Evolutionary conservation across 2,329 filamentous ascomycete genomes (phyloP), one percentile per base, ranked within the genome.

Genomic region (Diaporthe eres): DNA sequence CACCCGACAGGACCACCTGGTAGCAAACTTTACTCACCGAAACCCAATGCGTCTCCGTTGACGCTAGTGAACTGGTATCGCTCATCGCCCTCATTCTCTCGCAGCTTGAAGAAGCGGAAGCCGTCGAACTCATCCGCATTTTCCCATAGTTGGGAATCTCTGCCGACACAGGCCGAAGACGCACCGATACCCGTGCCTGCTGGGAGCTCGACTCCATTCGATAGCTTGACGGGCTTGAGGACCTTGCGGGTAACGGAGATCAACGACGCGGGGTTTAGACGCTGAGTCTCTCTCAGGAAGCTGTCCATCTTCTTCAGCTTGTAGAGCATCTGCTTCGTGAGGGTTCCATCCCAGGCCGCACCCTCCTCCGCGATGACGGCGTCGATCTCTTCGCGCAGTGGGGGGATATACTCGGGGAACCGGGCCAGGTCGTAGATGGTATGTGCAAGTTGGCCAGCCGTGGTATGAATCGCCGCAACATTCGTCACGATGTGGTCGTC

Each of bases 391-490:
- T 55, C 1, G 53, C 25, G n/a, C n/a, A 55, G 25, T 17, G 25
- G 53, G 7, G n/a, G 1, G 12, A 55, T 17, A 28, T 55, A 55
- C 15, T 55, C 25, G 25, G 53, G 53, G 49, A 51, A 51, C 49
- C 49, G 49, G 22, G 49, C 49, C 53, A 55, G 4, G 49, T 51
- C 84, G 0, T 86, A 86, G 5, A 92, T 80, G 74, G 90, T 87
- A 78, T 88, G 90, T 60, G 92, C 84, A 5, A 85, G 85, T 31
- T 84, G 90, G 22, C 49, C 2, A 86, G 87, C 0, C 84, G 77
- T 0, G 86, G 88, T 89, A 74, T 89, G 87, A 28, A 90, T 89
- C 2, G 88, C 86, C 0, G 87, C 88, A 67, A 89, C 86, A 57
- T 83, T 85, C 10, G 49, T 51, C 49, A 51, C 49, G 49, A 51